Evolutionary conservation across 2,329 filamentous ascomycete genomes (phyloP).

Genomic region (Sporothrix brasiliensis): DNA sequence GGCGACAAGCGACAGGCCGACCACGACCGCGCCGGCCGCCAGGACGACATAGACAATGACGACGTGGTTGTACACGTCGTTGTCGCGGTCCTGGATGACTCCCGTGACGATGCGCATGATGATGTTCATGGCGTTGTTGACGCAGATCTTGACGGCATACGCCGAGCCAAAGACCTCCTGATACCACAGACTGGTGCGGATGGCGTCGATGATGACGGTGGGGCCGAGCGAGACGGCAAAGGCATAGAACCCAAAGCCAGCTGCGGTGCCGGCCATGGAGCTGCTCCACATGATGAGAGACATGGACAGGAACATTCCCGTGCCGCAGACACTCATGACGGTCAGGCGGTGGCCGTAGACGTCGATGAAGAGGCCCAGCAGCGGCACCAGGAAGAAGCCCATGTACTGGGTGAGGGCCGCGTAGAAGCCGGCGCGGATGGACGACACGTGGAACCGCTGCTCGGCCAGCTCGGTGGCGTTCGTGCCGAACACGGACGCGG

Average conservation of each 20-base stretch:
- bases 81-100: slow-evolving; percentile 60
- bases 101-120: slow-evolving; percentile 61
- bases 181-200: slow-evolving; percentile 58
- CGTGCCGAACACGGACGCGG: slow-evolving; percentile 56
- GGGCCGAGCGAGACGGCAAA: slow-evolving; percentile 59
- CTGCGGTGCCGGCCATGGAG: slow-evolving; percentile 56
- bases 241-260: slow-evolving; percentile 62
- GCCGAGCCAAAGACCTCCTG: slow-evolving; percentile 59
- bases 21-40: slow-evolving; percentile 52
- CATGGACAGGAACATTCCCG: slow-evolving; percentile 58
- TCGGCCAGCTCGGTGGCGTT: slow-evolving; percentile 65
- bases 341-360: slow-evolving; percentile 49
- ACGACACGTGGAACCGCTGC: slow-evolving; percentile 58
- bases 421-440: slow-evolving; percentile 63
- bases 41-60: slow-evolving; percentile 60
- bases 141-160: slow-evolving; percentile 62
- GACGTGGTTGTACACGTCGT: slow-evolving; percentile 59
- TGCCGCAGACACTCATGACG: slow-evolving; percentile 48
- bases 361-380: slow-evolving; percentile 47
- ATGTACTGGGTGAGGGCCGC: slow-evolving; percentile 58
- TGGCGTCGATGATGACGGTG: slow-evolving; percentile 62
- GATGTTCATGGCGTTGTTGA: slow-evolving; percentile 66
- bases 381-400: slow-evolving; percentile 61
- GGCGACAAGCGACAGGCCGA: slow-evolving; percentile 42
- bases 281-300: slow-evolving; percentile 57